phyloP scores from a whole-genome alignment of 208 protist genomes.

The Trypanosoma lewisi region DNA sequence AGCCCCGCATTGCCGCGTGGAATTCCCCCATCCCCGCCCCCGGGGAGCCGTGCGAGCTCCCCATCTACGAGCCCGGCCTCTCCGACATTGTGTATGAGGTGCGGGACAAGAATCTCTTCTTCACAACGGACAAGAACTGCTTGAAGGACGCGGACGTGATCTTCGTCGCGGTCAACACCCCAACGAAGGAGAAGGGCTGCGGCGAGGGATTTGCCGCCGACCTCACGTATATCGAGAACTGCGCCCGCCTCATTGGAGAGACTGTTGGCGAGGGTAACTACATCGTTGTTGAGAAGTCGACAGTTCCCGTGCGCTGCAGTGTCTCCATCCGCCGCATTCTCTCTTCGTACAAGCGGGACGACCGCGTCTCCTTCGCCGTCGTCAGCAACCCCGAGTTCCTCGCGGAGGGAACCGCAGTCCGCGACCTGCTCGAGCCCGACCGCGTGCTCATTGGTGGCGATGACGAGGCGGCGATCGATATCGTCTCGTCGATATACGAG shows the following conservation, averaged over 20 bases:
- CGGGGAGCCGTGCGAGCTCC: conserved; percentile 42
- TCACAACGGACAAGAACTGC: conserved; percentile 82
- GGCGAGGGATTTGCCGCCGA: conserved; percentile 86
- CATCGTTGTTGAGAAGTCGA: conserved; percentile 96
- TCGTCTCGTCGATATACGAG: conserved; percentile 82
- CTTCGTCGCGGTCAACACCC: conserved; percentile 97
- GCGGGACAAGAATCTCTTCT: conserved; percentile 93
- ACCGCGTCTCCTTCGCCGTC: conserved; percentile 81
- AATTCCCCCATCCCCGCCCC: conserved; percentile 58
- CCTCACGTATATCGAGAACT: conserved; percentile 89
- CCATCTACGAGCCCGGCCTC: conserved; percentile 96
- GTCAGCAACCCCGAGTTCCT: conserved; percentile 98
- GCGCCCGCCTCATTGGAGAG: conserved; percentile 75
- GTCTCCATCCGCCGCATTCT: conserved; percentile 46
- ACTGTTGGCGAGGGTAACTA: conserved; percentile 43
- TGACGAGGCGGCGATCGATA: conserved; percentile 37
- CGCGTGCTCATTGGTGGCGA: conserved; percentile 96
- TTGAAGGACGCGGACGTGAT: conserved; percentile 92
- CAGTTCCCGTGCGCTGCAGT: conserved; percentile 80
- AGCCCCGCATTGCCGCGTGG: conserved; percentile 92
- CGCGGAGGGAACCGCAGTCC: conserved; percentile 90
- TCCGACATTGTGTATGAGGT: conserved; percentile 76
- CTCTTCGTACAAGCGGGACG: conserved; percentile 17
- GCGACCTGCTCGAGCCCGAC: conserved; percentile 92
- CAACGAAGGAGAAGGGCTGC: conserved; percentile 95